These are phyloP conservation scores for Yamadazyma tumulicola DNA, from an alignment of 805 yeast species.

Conservation along the genomic window DNA sequence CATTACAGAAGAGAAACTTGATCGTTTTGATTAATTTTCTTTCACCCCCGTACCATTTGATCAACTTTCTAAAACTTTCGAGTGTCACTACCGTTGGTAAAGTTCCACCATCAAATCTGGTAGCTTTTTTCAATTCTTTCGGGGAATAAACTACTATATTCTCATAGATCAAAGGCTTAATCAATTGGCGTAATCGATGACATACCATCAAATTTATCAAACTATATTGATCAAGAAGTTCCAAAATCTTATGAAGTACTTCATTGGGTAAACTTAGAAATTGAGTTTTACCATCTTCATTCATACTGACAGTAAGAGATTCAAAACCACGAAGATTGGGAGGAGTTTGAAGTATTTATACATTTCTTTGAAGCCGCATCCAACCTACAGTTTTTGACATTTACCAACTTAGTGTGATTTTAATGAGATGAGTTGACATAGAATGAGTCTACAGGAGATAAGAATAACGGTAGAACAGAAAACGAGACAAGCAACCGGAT, in stretches of 20 bases:
- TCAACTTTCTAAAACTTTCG: not conserved
- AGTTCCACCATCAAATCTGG: not conserved
- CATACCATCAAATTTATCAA: not conserved
- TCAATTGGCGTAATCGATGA: not conserved
- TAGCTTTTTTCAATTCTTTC: not conserved
- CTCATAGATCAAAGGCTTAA: constrained; percentile 1
- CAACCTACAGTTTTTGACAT: too few species aligned
- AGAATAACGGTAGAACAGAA: too few species aligned
- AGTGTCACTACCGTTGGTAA: not conserved
- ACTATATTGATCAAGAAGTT: not conserved
- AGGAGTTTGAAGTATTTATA: too few species aligned
- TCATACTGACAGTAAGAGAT: too few species aligned
- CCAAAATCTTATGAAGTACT: not conserved
- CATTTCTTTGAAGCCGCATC: too few species aligned
- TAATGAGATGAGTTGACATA: too few species aligned
- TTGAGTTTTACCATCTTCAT: too few species aligned
- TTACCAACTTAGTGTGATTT: too few species aligned
- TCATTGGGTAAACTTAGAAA: constrained; percentile 3
- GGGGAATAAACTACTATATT: constrained; percentile 1
- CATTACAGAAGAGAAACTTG: too few species aligned
- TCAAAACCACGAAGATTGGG: too few species aligned
- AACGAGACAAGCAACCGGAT: too few species aligned
- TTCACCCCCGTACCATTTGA: not conserved
- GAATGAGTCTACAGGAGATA: too few species aligned
- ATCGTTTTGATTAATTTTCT: not conserved